Evolutionary conservation across 495 filamentous ascomycete species (phyloP), one percentile per base, ranked within the genome.

Genomic region (Letharia lupina): DNA sequence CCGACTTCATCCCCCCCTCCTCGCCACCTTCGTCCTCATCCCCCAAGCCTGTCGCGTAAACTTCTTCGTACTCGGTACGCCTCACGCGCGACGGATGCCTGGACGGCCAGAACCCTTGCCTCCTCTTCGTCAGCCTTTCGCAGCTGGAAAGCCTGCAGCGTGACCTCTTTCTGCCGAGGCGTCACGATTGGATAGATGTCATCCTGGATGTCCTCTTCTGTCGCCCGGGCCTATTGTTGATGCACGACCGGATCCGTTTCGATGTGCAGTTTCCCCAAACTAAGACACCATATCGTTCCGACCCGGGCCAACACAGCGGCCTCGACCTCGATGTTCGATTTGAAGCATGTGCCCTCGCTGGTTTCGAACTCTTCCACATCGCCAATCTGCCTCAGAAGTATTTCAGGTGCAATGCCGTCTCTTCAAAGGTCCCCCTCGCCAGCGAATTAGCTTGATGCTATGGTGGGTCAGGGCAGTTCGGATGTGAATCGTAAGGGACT

Each of bases 341-440:
- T 50, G 48, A 23, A 23, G n/a, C n/a, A 1, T 12, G 3, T 5
- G 3, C 56, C 61, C 12, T 65, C 58, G 1, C 35, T 47, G 18
- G 65, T 64, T 23, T 45, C 35, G 31, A 74, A 78, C 18, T 73
- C 72, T n/a, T 74, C 62, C 42, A 69, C 66, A 1, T 68, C 70
- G 39, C 68, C 73, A n/a, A 83, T 80, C 37, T 81, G 66, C 56
- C 79, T 75, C 5, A 78, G 71, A 47, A 87, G 70, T 18, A 68
- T 69, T 73, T 76, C 1, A 84, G 79, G 56, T 75, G 73, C 59
- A 88, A 67, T 4, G 84, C 86, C 0, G 81, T 84, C 70, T 88
- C 85, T 72, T 89, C 86, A 37, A 76, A 73, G 3, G 85, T 77
- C 70, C 87, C 84, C 2, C 86, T 74, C 18, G 75, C 84, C 0